These are phyloP conservation scores for Lagenidium sp. DNA, from an alignment of 352 stramenopile species.

Conservation along the genomic window DNA sequence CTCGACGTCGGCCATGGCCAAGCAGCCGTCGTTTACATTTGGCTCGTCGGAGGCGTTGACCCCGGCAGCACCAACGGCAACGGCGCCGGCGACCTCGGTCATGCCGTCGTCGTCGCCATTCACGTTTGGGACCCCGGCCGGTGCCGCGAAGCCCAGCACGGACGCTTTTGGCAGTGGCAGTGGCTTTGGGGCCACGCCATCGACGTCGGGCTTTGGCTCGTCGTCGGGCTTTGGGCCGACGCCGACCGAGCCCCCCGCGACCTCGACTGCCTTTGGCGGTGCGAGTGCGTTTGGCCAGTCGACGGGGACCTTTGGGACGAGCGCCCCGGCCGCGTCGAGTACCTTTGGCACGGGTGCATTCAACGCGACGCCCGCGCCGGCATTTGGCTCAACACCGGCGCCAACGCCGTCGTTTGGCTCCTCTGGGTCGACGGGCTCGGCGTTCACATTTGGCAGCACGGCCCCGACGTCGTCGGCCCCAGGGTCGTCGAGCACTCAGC, in stretches of 20 bases:
- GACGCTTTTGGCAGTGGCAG: slow-evolving; percentile 2
- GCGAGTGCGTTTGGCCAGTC: slow-evolving; percentile 17
- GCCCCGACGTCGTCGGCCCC: slow-evolving; percentile 5
- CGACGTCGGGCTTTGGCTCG: slow-evolving; percentile 16
- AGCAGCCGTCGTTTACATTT: no score
- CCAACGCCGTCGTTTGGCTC: slow-evolving; percentile 11
- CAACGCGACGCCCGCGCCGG: slow-evolving; percentile 12
- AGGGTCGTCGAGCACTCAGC: background rate
- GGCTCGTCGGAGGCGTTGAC: no score
- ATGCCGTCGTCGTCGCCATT: no score
- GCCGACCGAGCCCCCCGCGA: no score
- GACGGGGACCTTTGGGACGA: slow-evolving; percentile 13
- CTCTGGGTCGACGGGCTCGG: slow-evolving; percentile 1
- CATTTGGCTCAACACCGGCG: slow-evolving; percentile 24
- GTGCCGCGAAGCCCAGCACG: no score
- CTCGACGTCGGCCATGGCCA: no score
- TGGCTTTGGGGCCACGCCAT: slow-evolving; percentile 20
- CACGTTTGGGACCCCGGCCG: no score
- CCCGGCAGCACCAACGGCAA: no score
- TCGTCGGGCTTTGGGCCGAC: no score
- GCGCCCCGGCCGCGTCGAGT: slow-evolving; percentile 10
- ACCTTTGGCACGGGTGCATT: slow-evolving; percentile 22
- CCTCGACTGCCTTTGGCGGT: slow-evolving; percentile 25
- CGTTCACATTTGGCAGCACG: slow-evolving; percentile 11
- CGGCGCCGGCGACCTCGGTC: no score